Conservation (phyloP, 495 filamentous ascomycete genomes). For the Aspergillus nanangensis region DNA sequence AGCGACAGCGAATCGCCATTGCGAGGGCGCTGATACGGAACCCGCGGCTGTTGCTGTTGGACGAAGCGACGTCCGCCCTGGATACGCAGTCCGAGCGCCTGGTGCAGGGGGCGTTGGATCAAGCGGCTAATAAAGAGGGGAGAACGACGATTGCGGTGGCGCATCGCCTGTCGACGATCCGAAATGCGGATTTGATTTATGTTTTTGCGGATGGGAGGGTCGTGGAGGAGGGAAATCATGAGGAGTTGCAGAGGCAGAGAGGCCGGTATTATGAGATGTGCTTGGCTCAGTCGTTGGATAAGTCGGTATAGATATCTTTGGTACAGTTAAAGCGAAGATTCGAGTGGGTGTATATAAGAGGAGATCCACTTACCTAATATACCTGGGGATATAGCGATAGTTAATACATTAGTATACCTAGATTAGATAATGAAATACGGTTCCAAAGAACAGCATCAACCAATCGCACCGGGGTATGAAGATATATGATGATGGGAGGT, state of each 20-base stretch:
- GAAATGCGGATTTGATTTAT: conserved; percentile 66
- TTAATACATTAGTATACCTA: too few species aligned
- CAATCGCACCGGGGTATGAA: too few species aligned
- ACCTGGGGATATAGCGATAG: too few species aligned
- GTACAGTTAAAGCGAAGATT: too few species aligned
- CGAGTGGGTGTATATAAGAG: too few species aligned
- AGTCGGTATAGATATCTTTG: background rate
- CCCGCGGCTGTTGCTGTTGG: conserved; percentile 58
- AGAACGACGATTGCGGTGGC: conserved; percentile 63
- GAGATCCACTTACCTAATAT: too few species aligned
- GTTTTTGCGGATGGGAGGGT: conserved; percentile 61
- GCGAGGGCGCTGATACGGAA: conserved; percentile 62
- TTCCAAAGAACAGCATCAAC: too few species aligned
- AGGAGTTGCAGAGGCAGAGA: conserved; percentile 48
- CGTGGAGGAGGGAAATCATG: conserved; percentile 59
- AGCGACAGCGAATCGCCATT: conserved; percentile 64
- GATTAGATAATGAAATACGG: too few species aligned
- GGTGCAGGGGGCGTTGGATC: conserved; percentile 59
- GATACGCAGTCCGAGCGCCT: conserved; percentile 62
- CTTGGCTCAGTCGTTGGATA: conserved; percentile 6
- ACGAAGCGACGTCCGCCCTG: conserved; percentile 65
- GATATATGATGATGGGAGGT: too few species aligned
- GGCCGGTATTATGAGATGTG: conserved; percentile 55
- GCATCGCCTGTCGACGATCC: conserved; percentile 62
- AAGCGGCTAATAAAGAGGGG: conserved; percentile 36